Conservation (phyloP, 1,284 basidiomycete species). For the Meira nashicola region DNA sequence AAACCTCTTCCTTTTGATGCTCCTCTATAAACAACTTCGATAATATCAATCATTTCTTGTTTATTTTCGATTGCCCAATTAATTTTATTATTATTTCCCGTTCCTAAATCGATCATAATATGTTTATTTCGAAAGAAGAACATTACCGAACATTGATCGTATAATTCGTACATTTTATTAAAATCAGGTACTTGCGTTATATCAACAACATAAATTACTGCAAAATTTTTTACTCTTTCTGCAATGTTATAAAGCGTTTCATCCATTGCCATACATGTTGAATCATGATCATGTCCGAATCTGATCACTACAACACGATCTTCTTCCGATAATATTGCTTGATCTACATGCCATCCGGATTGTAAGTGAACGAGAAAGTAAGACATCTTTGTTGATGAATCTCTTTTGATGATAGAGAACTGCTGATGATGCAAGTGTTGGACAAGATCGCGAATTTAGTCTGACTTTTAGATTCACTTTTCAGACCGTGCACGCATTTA, state of each 20-base stretch:
- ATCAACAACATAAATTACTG: conserved; percentile 90
- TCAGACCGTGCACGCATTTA: not conserved
- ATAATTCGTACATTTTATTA: conserved; percentile 68
- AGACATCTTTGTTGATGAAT: conserved; percentile 47
- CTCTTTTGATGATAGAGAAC: not conserved
- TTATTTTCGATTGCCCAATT: conserved; percentile 52
- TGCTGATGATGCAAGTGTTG: not conserved
- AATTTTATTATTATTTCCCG: conserved; percentile 99
- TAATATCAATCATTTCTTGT: conserved; percentile 77
- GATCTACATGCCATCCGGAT: conserved; percentile 48
- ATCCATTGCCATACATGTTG: conserved; percentile 98
- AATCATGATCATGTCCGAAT: conserved; percentile 87
- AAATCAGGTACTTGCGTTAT: conserved; percentile 98
- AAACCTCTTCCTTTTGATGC: conserved; percentile 96
- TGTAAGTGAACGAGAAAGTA: conserved; percentile 82
- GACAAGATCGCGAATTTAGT: not conserved
- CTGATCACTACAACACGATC: conserved; percentile 90
- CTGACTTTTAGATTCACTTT: not conserved
- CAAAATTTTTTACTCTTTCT: conserved; percentile 97
- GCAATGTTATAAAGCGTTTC: conserved; percentile 88
- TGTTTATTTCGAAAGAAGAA: conserved; percentile 73
- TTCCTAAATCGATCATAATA: conserved; percentile 99
- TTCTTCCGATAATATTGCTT: conserved; percentile 96
- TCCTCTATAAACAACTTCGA: conserved; percentile 96
- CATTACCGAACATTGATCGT: conserved; percentile 39